Percentiles rank a stretch among this genome's conserved stretches.
Evolutionary conservation across 495 filamentous ascomycete species (phyloP).

Genomic region (Tuber indicum): DNA sequence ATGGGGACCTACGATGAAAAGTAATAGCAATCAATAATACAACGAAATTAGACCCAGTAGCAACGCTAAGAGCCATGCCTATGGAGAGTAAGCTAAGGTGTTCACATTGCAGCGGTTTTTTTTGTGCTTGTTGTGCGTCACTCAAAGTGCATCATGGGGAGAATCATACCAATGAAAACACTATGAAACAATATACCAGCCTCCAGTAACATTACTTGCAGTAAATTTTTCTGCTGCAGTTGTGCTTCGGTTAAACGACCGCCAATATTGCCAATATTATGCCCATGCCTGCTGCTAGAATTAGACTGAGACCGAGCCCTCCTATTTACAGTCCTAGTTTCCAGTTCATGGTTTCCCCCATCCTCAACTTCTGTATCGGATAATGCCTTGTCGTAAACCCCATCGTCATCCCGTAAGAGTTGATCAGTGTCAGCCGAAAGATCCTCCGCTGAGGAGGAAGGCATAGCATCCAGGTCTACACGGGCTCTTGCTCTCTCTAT

Average conservation of each 20-base stretch:
- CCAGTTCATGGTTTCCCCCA: background rate
- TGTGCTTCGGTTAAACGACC: slow-evolving; percentile 36
- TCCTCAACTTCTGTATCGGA: slow-evolving; percentile 18
- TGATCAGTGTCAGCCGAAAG: slow-evolving; percentile 4
- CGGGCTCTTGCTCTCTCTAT: slow-evolving; percentile 25
- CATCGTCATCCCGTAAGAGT: slow-evolving; percentile 1
- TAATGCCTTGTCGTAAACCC: slow-evolving; percentile 12
- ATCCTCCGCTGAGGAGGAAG: background rate
- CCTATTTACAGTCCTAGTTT: slow-evolving; percentile 24
- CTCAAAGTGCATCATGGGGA: background rate
- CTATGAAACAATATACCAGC: slow-evolving; percentile 84
- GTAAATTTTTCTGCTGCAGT: slow-evolving; percentile 56
- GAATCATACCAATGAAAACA: slow-evolving; percentile 52
- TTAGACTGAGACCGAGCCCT: slow-evolving; percentile 21
- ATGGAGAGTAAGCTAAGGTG: slow-evolving; percentile 44
- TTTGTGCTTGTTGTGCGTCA: background rate
- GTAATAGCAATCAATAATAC: slow-evolving; percentile 62
- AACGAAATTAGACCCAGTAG: slow-evolving; percentile 56
- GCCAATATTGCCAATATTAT: slow-evolving; percentile 13
- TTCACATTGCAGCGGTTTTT: background rate
- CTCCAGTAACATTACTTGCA: slow-evolving; percentile 75
- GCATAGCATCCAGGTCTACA: background rate
- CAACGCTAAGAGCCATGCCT: slow-evolving; percentile 62
- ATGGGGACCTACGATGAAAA: slow-evolving; percentile 49
- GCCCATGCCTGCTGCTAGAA: slow-evolving; percentile 6